Evolutionary conservation across 1,139 yeast genomes (phyloP), one percentile per base, ranked within the genome.

Genomic region (Diutina pseudorugosa): DNA sequence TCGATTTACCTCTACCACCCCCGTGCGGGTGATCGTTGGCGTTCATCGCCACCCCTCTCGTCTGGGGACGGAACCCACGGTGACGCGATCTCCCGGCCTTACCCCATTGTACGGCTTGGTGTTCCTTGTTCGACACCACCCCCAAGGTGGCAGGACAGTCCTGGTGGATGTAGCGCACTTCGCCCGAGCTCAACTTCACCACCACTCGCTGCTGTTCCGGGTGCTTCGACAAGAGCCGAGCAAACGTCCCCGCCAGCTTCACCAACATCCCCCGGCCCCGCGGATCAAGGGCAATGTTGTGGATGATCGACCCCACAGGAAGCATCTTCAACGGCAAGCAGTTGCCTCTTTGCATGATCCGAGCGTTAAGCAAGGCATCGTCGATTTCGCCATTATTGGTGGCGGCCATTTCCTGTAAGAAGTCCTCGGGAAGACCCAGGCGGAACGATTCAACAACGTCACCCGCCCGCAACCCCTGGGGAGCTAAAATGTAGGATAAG

Each of bases 1-100:
- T 93, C 55, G 96, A 87, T 70, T 93, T 94, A 80, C 99, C 99
- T 79, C 98, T 85, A 73, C 99, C 99, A 85, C 99, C 99, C 77
- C 99, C 99, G 64, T 90, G 94, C 60, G 99, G 99, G 75, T 93
- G 99, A 70, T 93, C 98, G 98, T 98, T 61, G 33, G 51, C 51
- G 23, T 49, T 49, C 51, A 49, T 49, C 18, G 52, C 52, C 52
- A 90, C 89, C 80, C 99, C 99, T 76, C 99, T 86, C 43, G 90
- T 96, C 53, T 85, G 80, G 41, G 99, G 98, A 69, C 98, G 83
- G 62, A 85, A 83, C 59, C 98, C 98, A 65, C 87, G 74, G 76
- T 90, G 85, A 68, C 99, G 85, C 53, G 85, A 76, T 69, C 98
- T 82, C 62, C 99, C 99, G 16, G 99, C 99, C 69, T 94, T 93